A percentile compares a stretch with the other conserved stretches of the same genome.
phyloP scores from a whole-genome alignment of 345 rosid species.

The Salix arbutifolia region DNA sequence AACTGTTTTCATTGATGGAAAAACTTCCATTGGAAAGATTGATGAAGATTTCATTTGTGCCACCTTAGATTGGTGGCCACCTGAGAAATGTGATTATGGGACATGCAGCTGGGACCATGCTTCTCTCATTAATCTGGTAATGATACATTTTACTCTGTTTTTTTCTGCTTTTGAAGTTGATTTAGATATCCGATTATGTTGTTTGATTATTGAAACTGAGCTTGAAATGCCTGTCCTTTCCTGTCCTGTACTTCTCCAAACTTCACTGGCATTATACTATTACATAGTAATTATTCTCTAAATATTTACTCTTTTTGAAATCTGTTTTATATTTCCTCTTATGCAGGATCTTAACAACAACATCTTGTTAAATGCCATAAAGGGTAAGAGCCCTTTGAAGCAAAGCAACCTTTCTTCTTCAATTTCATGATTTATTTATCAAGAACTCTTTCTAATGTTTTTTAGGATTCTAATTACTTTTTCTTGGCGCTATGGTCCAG shows the following conservation, averaged over 20 bases:
- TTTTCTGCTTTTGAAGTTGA: not conserved
- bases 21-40: slow-evolving; percentile 50
- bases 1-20: slow-evolving; percentile 51
- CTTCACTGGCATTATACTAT: not conserved
- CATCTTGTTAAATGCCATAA: slow-evolving; percentile 51
- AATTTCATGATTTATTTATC: not conserved
- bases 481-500: slow-evolving; percentile 28
- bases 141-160: not conserved
- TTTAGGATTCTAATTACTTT: not conserved
- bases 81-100: slow-evolving; percentile 94
- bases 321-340: slow-evolving; percentile 8
- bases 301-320: not conserved
- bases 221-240: not conserved
- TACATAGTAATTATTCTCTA: not conserved
- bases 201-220: not conserved
- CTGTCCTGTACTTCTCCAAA: not conserved
- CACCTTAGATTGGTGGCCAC: slow-evolving; percentile 99
- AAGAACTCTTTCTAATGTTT: not conserved
- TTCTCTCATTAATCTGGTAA: slow-evolving; percentile 87
- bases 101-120: slow-evolving; percentile 84
- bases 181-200: not conserved
- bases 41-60: slow-evolving; percentile 92
- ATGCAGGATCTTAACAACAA: slow-evolving; percentile 53
- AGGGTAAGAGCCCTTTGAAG: slow-evolving; percentile 33
- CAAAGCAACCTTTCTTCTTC: not conserved